Base-by-base conservation (phyloP, 2,329 filamentous ascomycete genomes). In the Trichoderma gracile region DNA sequence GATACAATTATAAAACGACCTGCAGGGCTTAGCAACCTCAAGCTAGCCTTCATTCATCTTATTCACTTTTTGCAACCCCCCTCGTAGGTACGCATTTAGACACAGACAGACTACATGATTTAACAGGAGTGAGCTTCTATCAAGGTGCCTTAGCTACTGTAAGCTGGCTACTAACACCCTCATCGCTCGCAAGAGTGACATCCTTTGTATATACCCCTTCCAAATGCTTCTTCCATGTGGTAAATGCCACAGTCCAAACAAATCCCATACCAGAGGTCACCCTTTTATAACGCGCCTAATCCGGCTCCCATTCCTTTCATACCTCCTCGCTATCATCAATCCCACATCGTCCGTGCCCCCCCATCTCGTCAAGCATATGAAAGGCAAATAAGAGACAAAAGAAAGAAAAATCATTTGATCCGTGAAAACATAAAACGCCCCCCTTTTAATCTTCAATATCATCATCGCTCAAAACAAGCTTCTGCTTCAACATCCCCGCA, bases 401-500 rank as follows among this genome's bases (percentile, higher is more conserved):
- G 6, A 38, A 40, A 7, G 17, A 21, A 58, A 40, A 58, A 17
- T 21, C n/a, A 40, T 49, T 21, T n/a, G n/a, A 42, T 46, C 50
- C 42, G 40, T 46, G 21, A 23, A 23, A 45, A 42, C 38, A 19
- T 49, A 5, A 33, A 53, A 55, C 19, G 30, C 14, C 52, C 27
- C 53, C 25, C 30, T 5, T 17, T 84, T 79, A 79, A 71, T 93
- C 91, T 74, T 93, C 90, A 73, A 95, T 94, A 79, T 95, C 91
- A 77, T 95, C 91, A 71, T 95, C 91, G 69, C 88, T 92, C 46
- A 94, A 77, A 50, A 92, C 85, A 68, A 93, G 77, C 70, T 89
- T 90, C 74, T 88, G 86, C 67, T 87, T 83, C 47, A 81, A 78
- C 67, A 83, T 72, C 30, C 79, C 76, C 2, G 77, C 76, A 50